phyloP scores from a whole-genome alignment of 495 filamentous ascomycete genomes.

The Aspergillus steynii region DNA sequence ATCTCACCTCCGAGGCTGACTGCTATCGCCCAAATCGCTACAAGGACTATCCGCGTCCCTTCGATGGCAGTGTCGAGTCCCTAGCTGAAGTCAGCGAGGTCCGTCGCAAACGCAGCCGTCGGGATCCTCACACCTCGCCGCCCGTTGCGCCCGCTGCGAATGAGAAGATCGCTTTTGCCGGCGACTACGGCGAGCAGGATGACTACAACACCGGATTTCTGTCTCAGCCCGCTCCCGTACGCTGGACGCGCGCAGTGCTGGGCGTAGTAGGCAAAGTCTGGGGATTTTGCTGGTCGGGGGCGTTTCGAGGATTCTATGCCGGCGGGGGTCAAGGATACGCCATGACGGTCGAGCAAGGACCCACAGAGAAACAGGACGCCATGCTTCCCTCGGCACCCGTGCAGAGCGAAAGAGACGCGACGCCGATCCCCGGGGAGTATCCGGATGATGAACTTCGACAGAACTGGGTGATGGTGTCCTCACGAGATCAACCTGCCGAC shows the following conservation, averaged over 20 bases:
- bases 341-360: slow-evolving; percentile 30
- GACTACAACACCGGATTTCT: background rate
- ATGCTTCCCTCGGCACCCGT: slow-evolving; percentile 18
- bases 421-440: slow-evolving; percentile 33
- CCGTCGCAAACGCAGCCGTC: slow-evolving; percentile 44
- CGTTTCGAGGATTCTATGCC: slow-evolving; percentile 82
- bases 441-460: slow-evolving; percentile 56
- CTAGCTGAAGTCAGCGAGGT: slow-evolving; percentile 24
- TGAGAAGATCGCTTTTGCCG: slow-evolving; percentile 25
- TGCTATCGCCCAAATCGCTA: slow-evolving; percentile 44
- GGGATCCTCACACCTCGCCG: slow-evolving; percentile 33
- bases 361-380: slow-evolving; percentile 29
- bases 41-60: slow-evolving; percentile 37
- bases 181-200: slow-evolving; percentile 17
- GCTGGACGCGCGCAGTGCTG: slow-evolving; percentile 51
- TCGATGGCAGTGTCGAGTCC: slow-evolving; percentile 36
- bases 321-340: slow-evolving; percentile 75
- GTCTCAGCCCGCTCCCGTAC: slow-evolving; percentile 22
- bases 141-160: slow-evolving; percentile 21
- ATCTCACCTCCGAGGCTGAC: slow-evolving; percentile 39
- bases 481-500: slow-evolving; percentile 22
- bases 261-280: slow-evolving; percentile 75
- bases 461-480: slow-evolving; percentile 77
- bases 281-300: slow-evolving; percentile 73
- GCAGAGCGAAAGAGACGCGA: slow-evolving; percentile 18